Evolutionary conservation across 2,329 filamentous ascomycete genomes (phyloP).

Genomic region (Hypoxylon sp.): DNA sequence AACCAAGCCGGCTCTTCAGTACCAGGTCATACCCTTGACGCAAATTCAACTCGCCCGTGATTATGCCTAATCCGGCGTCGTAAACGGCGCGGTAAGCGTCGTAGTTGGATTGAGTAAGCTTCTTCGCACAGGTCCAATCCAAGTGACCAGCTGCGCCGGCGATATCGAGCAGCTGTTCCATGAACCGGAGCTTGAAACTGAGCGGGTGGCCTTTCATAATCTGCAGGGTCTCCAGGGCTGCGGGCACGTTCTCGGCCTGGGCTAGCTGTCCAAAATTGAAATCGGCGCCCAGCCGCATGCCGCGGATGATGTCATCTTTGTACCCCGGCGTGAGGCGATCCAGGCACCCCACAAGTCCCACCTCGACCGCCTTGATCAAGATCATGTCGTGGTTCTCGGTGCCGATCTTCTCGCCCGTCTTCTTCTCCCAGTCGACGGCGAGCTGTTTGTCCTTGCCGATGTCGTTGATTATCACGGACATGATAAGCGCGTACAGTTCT

Average conservation of each 20-base stretch:
- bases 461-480: constrained; percentile 53
- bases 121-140: constrained; percentile 49
- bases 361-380: constrained; percentile 47
- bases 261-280: constrained; percentile 55
- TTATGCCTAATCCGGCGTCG: constrained; percentile 48
- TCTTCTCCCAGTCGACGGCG: constrained; percentile 34
- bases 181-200: constrained; percentile 52
- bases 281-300: constrained; percentile 51
- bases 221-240: constrained; percentile 48
- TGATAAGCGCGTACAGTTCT: constrained; percentile 50
- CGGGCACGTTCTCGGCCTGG: constrained; percentile 53
- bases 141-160: constrained; percentile 54
- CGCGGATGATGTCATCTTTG: constrained; percentile 48
- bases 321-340: constrained; percentile 41
- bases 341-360: constrained; percentile 48
- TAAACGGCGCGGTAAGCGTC: constrained; percentile 50
- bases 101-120: constrained; percentile 51
- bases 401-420: constrained; percentile 41
- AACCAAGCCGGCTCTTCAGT: constrained; percentile 46
- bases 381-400: constrained; percentile 50
- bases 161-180: constrained; percentile 55
- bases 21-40: constrained; percentile 52
- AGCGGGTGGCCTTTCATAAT: constrained; percentile 43
- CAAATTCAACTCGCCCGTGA: constrained; percentile 39
- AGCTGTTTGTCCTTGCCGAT: constrained; percentile 54